These are phyloP conservation scores for Nicotiana attenuata DNA, from an alignment of 257 asterid genomes.

Conservation along the genomic window DNA sequence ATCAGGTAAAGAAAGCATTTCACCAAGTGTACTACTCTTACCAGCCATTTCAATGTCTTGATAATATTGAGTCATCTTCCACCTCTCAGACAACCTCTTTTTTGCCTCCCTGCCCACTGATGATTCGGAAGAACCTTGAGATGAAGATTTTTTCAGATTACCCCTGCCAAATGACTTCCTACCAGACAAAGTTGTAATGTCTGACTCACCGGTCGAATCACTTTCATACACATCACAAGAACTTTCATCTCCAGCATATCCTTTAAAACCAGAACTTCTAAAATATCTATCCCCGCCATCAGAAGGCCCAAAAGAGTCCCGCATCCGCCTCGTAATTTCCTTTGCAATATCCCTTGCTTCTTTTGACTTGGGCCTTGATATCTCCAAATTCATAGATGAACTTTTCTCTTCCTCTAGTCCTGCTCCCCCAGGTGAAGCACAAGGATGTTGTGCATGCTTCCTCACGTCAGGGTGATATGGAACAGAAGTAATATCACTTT, in stretches of 20 bases:
- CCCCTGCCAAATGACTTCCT: slow-evolving; percentile 42
- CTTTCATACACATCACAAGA: slow-evolving; percentile 62
- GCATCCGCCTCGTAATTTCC: slow-evolving; percentile 58
- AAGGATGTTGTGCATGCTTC: slow-evolving; percentile 31
- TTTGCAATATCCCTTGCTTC: slow-evolving; percentile 66
- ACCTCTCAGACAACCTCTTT: slow-evolving; percentile 77
- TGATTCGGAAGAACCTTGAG: slow-evolving; percentile 44
- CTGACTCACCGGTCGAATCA: slow-evolving; percentile 67
- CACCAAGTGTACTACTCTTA: slow-evolving; percentile 67
- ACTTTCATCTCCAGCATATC: slow-evolving; percentile 92
- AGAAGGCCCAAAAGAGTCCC: slow-evolving; percentile 30
- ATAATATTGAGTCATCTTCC: slow-evolving; percentile 62
- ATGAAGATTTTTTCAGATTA: slow-evolving; percentile 30
- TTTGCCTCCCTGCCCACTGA: slow-evolving; percentile 66
- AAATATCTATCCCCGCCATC: slow-evolving; percentile 32
- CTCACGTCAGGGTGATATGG: slow-evolving; percentile 29
- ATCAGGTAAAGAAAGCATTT: slow-evolving; percentile 69
- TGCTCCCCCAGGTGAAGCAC: slow-evolving; percentile 28
- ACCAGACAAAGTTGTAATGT: slow-evolving; percentile 27
- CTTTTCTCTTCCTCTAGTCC: slow-evolving; percentile 28
- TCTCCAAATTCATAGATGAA: slow-evolving; percentile 29
- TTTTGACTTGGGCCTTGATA: slow-evolving; percentile 34
- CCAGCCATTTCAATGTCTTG: slow-evolving; percentile 50
- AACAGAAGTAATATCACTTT: slow-evolving; percentile 29
- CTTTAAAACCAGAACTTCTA: slow-evolving; percentile 38